These are phyloP conservation scores for Macrophomina pseudophaseolina DNA, from an alignment of 2,329 filamentous ascomycete species.

Conservation along the genomic window DNA sequence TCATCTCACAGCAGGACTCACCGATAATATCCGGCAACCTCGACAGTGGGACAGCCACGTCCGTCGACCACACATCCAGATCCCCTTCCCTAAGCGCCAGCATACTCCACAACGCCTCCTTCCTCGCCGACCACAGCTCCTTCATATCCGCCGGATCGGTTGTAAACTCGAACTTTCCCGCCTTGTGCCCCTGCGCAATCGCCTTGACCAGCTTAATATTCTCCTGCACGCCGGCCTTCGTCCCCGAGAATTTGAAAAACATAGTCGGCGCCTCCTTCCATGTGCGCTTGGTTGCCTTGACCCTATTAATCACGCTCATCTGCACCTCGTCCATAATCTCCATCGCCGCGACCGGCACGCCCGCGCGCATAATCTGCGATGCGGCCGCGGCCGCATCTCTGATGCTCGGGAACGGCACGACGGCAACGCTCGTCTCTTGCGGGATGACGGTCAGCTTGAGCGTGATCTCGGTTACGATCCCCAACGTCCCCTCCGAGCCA, in stretches of 20 bases:
- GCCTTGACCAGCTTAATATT: conserved; percentile 72
- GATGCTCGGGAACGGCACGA: conserved; percentile 79
- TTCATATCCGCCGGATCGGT: conserved; percentile 59
- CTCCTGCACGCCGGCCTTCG: conserved; percentile 71
- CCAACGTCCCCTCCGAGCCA: conserved; percentile 80
- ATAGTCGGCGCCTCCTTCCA: conserved; percentile 80
- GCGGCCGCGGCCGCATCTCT: conserved; percentile 76
- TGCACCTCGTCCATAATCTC: conserved; percentile 90
- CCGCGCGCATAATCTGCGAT: conserved; percentile 75
- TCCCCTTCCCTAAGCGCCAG: conserved; percentile 60
- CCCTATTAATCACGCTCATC: conserved; percentile 80
- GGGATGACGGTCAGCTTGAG: conserved; percentile 80
- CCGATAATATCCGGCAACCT: conserved; percentile 66
- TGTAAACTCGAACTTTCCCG: conserved; percentile 61
- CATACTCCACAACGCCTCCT: conserved; percentile 67
- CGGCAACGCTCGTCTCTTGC: conserved; percentile 76
- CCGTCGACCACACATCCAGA: conserved; percentile 65
- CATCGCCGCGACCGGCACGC: conserved; percentile 75
- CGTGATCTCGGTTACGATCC: conserved; percentile 81
- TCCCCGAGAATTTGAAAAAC: conserved; percentile 86
- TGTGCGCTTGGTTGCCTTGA: conserved; percentile 70
- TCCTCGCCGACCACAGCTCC: conserved; percentile 64
- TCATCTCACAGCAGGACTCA: conserved; percentile 34
- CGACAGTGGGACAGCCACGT: conserved; percentile 66
- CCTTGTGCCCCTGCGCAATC: conserved; percentile 67